phyloP scores from a whole-genome alignment of 73 alveolate species.

The Effrenium voratum region DNA sequence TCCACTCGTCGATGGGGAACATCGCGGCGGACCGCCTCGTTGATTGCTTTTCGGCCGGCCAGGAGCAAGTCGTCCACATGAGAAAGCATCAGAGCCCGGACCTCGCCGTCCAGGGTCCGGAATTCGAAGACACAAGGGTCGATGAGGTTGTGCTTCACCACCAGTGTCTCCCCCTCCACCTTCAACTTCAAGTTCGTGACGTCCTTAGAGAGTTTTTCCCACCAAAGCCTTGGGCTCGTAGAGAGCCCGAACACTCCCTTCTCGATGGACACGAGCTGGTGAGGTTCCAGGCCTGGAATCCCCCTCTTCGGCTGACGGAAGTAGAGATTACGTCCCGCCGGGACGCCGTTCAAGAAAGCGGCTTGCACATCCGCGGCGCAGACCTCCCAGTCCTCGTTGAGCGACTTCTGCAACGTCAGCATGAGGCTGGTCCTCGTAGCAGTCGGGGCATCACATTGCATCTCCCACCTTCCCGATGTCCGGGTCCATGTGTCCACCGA shows the following conservation, averaged over 20 bases:
- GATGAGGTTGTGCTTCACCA: background rate
- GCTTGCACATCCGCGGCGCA: background rate
- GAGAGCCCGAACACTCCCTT: constrained; percentile 29
- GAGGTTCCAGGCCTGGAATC: background rate
- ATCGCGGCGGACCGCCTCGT: background rate
- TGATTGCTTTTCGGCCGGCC: background rate
- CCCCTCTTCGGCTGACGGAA: constrained; percentile 1
- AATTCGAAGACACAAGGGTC: constrained; percentile 21
- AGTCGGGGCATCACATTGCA: background rate
- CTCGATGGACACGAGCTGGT: background rate
- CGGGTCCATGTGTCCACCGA: too few relatives aligned
- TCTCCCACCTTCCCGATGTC: too few relatives aligned
- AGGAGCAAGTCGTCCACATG: constrained; percentile 41
- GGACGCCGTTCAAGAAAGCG: constrained; percentile 30
- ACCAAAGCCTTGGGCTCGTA: background rate
- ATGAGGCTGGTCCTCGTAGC: background rate
- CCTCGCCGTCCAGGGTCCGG: too few relatives aligned
- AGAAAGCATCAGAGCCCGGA: background rate
- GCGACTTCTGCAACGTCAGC: background rate
- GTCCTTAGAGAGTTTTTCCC: background rate
- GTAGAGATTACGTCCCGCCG: background rate
- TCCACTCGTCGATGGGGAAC: constrained; percentile 49
- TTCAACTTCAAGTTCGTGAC: background rate
- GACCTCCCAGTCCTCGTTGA: background rate
- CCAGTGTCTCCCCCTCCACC: background rate